Evolutionary conservation across 2,329 filamentous ascomycete genomes (phyloP).

Genomic region (Aspergillus fumigatiaffinis): DNA sequence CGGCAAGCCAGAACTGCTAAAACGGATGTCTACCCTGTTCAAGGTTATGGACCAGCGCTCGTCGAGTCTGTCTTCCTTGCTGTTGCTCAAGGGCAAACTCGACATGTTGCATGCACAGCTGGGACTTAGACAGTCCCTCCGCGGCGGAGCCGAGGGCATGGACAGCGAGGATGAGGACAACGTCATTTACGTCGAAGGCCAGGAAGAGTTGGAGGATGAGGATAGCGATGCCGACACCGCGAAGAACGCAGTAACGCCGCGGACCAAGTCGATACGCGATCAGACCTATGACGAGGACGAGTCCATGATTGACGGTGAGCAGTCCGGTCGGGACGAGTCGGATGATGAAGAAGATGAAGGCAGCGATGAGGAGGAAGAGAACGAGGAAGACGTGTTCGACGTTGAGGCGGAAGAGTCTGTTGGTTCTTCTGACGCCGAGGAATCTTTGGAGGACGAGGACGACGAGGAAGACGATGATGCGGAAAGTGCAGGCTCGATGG

Average conservation of each 20-base stretch:
- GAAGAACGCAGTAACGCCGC: slow-evolving; percentile 24
- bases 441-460: slow-evolving; percentile 57
- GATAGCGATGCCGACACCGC: slow-evolving; percentile 29
- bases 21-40: slow-evolving; percentile 72
- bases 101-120: slow-evolving; percentile 93
- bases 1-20: slow-evolving; percentile 76
- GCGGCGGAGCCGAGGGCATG: slow-evolving; percentile 43
- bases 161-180: slow-evolving; percentile 61
- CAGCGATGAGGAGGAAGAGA: slow-evolving; percentile 50
- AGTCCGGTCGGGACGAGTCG: slow-evolving; percentile 35
- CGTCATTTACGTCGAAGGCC: slow-evolving; percentile 82
- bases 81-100: slow-evolving; percentile 89
- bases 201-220: slow-evolving; percentile 56
- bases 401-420: slow-evolving; percentile 43
- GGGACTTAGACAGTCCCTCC: slow-evolving; percentile 68
- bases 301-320: slow-evolving; percentile 38
- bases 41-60: slow-evolving; percentile 84
- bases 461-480: slow-evolving; percentile 61
- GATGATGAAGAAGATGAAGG: slow-evolving; percentile 53
- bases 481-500: slow-evolving; percentile 52
- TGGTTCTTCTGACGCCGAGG: slow-evolving; percentile 42
- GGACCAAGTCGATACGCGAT: slow-evolving; percentile 35
- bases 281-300: slow-evolving; percentile 41
- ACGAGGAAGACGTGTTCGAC: slow-evolving; percentile 40
- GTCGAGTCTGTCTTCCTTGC: slow-evolving; percentile 72